Percentiles rank a stretch among this genome's conserved stretches.
phyloP scores from a whole-genome alignment of 2,329 filamentous ascomycete species.

The Aureobasidium sp. region DNA sequence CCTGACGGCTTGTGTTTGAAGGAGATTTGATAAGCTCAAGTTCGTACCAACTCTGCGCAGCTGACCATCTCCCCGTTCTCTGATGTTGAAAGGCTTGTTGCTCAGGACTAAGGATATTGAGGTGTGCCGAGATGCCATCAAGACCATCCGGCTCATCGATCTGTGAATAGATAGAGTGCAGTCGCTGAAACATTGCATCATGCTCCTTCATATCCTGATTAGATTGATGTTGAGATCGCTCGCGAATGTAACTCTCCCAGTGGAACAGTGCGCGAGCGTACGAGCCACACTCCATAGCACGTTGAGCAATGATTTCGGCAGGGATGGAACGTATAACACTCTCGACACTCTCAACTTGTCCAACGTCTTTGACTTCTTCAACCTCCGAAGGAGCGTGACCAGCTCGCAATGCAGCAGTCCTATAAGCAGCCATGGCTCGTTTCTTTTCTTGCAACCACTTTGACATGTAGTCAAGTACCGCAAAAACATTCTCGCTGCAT shows the following conservation, averaged over 20 bases:
- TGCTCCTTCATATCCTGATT: constrained; percentile 46
- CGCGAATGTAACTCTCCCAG: constrained; percentile 81
- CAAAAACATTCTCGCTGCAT: constrained; percentile 89
- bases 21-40: constrained; percentile 64
- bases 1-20: constrained; percentile 67
- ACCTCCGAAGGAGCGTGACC: constrained; percentile 40
- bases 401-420: constrained; percentile 37
- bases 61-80: constrained; percentile 87
- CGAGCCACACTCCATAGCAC: constrained; percentile 89
- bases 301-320: constrained; percentile 65
- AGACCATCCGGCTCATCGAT: constrained; percentile 97
- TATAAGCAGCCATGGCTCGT: constrained; percentile 38
- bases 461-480: constrained; percentile 83
- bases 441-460: constrained; percentile 80
- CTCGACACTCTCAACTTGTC: constrained; percentile 60
- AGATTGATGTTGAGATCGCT: constrained; percentile 36
- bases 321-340: constrained; percentile 63
- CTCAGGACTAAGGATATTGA: constrained; percentile 81
- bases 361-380: constrained; percentile 46
- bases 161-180: constrained; percentile 92
- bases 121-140: constrained; percentile 83
- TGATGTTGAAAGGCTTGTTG: constrained; percentile 89
- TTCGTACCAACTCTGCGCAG: constrained; percentile 97
- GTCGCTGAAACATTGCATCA: constrained; percentile 56
- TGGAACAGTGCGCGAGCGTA: constrained; percentile 90